Conservation (phyloP, 2,329 filamentous ascomycete genomes). For the Coniochaeta prunicola region DNA sequence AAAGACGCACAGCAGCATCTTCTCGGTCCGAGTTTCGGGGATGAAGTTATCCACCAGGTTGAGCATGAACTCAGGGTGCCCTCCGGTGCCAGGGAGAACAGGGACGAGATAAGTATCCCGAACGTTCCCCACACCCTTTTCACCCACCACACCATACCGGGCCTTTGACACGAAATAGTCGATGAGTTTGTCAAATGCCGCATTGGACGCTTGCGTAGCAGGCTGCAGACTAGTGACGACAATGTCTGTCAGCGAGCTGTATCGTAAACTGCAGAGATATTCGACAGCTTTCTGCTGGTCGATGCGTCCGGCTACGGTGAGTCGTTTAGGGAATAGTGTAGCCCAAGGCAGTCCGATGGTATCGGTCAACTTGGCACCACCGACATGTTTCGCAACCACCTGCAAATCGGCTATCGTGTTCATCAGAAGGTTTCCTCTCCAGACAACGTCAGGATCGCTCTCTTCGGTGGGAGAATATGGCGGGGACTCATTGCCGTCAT, state of each 20-base stretch:
- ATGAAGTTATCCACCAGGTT: conserved; percentile 81
- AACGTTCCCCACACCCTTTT: conserved; percentile 66
- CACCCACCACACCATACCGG: conserved; percentile 80
- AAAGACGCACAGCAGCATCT: conserved; percentile 76
- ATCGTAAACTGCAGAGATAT: conserved; percentile 82
- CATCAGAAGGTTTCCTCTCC: conserved; percentile 73
- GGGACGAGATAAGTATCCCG: conserved; percentile 90
- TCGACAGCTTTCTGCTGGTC: conserved; percentile 76
- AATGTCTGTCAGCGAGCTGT: conserved; percentile 75
- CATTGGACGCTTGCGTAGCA: conserved; percentile 50
- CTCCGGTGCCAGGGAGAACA: conserved; percentile 62
- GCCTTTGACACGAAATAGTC: conserved; percentile 79
- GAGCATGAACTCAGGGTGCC: conserved; percentile 78
- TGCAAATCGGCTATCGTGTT: conserved; percentile 67
- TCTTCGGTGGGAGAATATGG: conserved; percentile 78
- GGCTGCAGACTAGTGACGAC: conserved; percentile 68
- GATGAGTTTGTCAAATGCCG: conserved; percentile 69
- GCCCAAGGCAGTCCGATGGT: conserved; percentile 54
- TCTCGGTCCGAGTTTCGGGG: conserved; percentile 62
- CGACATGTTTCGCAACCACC: conserved; percentile 74
- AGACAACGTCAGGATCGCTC: conserved; percentile 64
- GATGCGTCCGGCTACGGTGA: conserved; percentile 74
- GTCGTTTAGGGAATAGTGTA: conserved; percentile 61
- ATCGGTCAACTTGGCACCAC: conserved; percentile 69
- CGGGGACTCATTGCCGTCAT: conserved; percentile 71